Evolutionary conservation across 306 rosid genomes (phyloP), one percentile per base, ranked within the genome.

Genomic region (Vigna unguiculata): DNA sequence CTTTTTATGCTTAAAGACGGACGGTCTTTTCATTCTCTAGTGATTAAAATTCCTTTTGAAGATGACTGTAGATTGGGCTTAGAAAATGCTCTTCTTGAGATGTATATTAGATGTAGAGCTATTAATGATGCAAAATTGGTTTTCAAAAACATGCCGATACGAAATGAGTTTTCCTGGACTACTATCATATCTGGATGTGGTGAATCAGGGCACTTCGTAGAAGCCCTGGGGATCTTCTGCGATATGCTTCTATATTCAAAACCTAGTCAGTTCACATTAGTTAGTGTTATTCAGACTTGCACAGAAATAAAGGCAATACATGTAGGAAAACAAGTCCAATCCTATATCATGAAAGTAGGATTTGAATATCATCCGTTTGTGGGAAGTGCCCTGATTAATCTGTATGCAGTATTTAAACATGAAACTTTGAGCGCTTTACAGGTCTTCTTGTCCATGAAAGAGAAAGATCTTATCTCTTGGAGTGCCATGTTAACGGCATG

Each of bases 161-260:
- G 11, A 20, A 85, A 69, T 55, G 88, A 81, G 77, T 85, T 78
- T 77, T 82, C 88, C 51, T 85, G 84, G 86, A 82, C 84, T 49
- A 61, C 80, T 55, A 16, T 85, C 60, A 85, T 85, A 65, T 69
- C 74, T 40, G 79, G 80, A 46, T 78, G 77, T 61, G 34, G 70
- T 78, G 86, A 85, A 74, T 55, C 80, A 14, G 82, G 84, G 52
- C 34, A 75, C 30, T 78, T 28, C 28, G 71, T 58, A 52, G 81
- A 78, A 45, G 84, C 83, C 41, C 48, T 85, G 25, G 14, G 70
- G 67, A 73, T 78, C 64, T 85, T 85, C 55, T 25, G 19, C 1
- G 70, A 78, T 66, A 82, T 85, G 88, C 84, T 81, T 74, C 60
- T 1, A 59, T 65, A 51, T 75, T 67, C 72, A 82, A 78, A 82